Evolutionary conservation across 1,284 basidiomycete genomes (phyloP), one percentile per base, ranked within the genome.

Genomic region (Pterula multifida): DNA sequence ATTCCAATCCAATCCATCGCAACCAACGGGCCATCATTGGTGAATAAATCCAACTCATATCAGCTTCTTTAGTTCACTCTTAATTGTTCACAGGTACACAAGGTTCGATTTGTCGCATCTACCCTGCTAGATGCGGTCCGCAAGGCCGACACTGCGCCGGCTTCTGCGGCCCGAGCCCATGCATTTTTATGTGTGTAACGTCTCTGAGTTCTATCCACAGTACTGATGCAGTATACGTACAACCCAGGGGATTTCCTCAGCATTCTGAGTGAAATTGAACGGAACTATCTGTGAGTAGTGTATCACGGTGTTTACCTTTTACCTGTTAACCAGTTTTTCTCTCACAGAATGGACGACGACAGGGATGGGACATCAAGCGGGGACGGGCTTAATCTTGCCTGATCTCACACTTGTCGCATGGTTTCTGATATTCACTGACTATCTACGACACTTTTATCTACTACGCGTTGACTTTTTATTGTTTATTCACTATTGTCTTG

Each of bases 1-100:
- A 91, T 92, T 57, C 89, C 89, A 3, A 90, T 92, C 53, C 88
- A 90, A 63, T 88, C 85, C 22, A 90, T 92, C 57, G 89, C 90
- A 6, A 90, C 89, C 45, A 93, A 92, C 61, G 87, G 86, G 9
- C 81, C 85, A 2, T 85, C 82, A 53, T 66, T 88, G 67, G 85
- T 83, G 54, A 63, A 75, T 57, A 4, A 4, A 17, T 42, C 21
- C 19, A 11, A 6, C 4, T 4, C 17, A 42, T 42, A 32, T 32
- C 6, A 32, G 6, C 15, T 6, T 15, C 28, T 6, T 32, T 6
- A 15, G 15, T 32, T 32, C 28, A 22, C 13, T 17, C 9, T 42
- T 22, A 17, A 42, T 42, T 42, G 45, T 48, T 49, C 39, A 17
- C 50, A 66, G 80, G 86, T 92, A 13, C 82, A 87, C 63, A 92